A percentile compares a stretch with the other conserved stretches of the same genome.
Conservation (phyloP, 345 rosid genomes). For the Carallia pectinifolia region DNA sequence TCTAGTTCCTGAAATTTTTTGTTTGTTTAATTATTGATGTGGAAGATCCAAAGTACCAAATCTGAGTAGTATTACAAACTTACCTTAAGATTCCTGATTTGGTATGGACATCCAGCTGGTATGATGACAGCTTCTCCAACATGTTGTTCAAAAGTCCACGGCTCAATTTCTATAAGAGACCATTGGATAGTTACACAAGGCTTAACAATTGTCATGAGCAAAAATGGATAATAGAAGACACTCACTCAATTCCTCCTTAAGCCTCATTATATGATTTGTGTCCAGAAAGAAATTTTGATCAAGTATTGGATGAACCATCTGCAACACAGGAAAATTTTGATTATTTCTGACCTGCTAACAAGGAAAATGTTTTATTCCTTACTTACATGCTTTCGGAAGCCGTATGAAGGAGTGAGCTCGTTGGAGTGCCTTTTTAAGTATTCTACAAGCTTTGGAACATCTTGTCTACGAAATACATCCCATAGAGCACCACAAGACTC, state of each 20-base stretch:
- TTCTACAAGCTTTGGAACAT: constrained; percentile 76
- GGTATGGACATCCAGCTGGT: constrained; percentile 97
- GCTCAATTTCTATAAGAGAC: constrained; percentile 64
- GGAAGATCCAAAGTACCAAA: too few relatives aligned
- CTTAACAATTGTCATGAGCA: neutral
- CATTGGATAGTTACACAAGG: neutral
- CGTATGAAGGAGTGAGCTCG: constrained; percentile 46
- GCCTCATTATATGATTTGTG: constrained; percentile 66
- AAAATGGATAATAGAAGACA: constrained; percentile 5
- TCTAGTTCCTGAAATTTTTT: too few relatives aligned
- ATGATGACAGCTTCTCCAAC: constrained; percentile 93
- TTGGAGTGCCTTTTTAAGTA: constrained; percentile 65
- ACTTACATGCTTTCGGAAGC: constrained; percentile 57
- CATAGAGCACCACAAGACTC: constrained; percentile 74
- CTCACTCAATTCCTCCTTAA: constrained; percentile 89
- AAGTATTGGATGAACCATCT: constrained; percentile 80
- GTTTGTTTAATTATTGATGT: too few relatives aligned
- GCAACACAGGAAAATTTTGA: constrained; percentile 22
- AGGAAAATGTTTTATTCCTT: neutral
- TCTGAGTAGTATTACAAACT: neutral
- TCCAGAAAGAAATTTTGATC: constrained; percentile 88
- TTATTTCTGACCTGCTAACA: constrained; percentile 10
- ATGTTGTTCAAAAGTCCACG: constrained; percentile 92
- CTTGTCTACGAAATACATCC: constrained; percentile 94
- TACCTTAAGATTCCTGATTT: constrained; percentile 83